These are phyloP conservation scores for Pleurozium schreberi DNA, from an alignment of 225 moss, liverwort and hornwort genomes.

Conservation along the genomic window DNA sequence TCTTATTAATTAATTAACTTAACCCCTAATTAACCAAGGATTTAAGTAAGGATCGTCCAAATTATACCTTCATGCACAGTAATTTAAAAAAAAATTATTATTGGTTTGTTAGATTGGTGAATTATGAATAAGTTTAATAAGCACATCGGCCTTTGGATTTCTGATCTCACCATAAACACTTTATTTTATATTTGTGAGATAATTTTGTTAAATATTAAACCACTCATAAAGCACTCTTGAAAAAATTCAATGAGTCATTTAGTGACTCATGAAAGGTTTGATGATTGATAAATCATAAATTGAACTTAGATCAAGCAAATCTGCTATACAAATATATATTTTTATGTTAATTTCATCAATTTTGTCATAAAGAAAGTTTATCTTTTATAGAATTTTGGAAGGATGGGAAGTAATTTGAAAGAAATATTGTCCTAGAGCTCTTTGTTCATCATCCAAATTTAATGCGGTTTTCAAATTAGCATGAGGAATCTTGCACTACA, in stretches of 20 bases:
- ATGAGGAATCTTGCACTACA: accelerated
- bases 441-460: background rate
- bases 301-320: background rate
- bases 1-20: background rate
- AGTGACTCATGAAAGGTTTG: background rate
- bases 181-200: background rate
- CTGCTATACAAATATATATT: too few species aligned
- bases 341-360: background rate
- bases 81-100: background rate
- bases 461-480: background rate
- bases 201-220: background rate
- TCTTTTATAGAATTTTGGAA: background rate
- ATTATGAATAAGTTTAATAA: background rate
- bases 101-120: background rate
- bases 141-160: accelerated
- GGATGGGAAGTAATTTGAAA: background rate
- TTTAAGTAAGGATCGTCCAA: background rate
- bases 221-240: background rate
- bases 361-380: accelerated
- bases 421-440: background rate
- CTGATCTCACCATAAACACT: accelerated
- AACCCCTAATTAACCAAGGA: background rate
- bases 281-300: background rate
- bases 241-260: background rate
- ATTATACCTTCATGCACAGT: too few species aligned